Conservation (phyloP, 495 filamentous ascomycete species). For the Melanomma pulvis-pyrius region DNA sequence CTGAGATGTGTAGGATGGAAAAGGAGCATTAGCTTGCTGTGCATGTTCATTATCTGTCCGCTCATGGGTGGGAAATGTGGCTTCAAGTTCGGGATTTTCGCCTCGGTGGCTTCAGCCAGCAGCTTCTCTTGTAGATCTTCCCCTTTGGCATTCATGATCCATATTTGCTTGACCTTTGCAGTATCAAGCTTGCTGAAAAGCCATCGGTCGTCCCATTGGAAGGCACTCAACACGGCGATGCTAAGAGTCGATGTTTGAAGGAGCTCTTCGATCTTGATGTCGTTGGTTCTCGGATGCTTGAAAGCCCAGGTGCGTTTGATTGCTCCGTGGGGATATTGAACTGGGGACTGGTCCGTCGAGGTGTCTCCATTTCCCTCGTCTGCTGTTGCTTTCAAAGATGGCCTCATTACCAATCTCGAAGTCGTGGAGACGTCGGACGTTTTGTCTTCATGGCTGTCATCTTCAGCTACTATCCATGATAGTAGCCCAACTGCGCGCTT, state of each 20-base stretch:
- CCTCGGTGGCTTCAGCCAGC: slow-evolving; percentile 49
- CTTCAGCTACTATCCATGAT: too few species aligned
- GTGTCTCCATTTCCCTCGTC: background rate
- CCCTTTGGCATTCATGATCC: slow-evolving; percentile 69
- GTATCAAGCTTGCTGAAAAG: slow-evolving; percentile 62
- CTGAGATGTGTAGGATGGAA: slow-evolving; percentile 70
- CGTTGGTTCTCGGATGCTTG: slow-evolving; percentile 61
- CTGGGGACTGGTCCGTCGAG: background rate
- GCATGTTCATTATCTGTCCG: slow-evolving; percentile 70
- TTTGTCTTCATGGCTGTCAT: too few species aligned
- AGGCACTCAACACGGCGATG: slow-evolving; percentile 82
- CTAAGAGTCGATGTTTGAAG: slow-evolving; percentile 70
- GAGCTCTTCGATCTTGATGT: slow-evolving; percentile 91
- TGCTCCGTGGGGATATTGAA: slow-evolving; percentile 69
- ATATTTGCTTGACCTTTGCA: slow-evolving; percentile 58
- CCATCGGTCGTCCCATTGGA: slow-evolving; percentile 82
- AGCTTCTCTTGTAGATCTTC: slow-evolving; percentile 36
- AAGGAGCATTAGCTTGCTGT: slow-evolving; percentile 85
- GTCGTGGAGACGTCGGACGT: too few species aligned
- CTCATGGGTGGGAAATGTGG: slow-evolving; percentile 82
- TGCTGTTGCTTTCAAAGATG: background rate
- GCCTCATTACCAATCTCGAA: background rate
- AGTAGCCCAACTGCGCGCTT: too few species aligned
- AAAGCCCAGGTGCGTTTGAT: slow-evolving; percentile 82
- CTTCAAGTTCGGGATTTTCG: slow-evolving; percentile 56